Base-by-base conservation (phyloP, 192 early-diverging fungal species). In the Coemansia sp. region DNA sequence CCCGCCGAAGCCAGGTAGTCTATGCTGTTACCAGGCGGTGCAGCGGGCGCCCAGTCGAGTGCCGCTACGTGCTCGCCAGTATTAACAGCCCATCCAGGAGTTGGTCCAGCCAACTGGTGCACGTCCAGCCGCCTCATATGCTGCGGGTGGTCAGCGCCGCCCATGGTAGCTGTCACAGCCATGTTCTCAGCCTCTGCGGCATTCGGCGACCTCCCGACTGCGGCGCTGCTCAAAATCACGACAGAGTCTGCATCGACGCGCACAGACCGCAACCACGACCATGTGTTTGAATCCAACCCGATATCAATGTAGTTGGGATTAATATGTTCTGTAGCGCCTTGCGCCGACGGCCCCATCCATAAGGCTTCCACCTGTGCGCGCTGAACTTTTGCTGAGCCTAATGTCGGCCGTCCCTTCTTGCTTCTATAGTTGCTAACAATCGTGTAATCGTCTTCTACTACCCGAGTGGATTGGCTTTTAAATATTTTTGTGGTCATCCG, bases 1-100 rank as follows among this genome's bases (percentile, higher is more conserved):
- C 18, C 34, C 27, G 60, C 62, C 30, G 59, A 61, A 49, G 44
- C 25, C 44, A 61, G 14, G 14, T 44, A 44, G 38, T 44, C 38
- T 44, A 16, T 44, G 14, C 1, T 16, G 16, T 44, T 44, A 16
- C 38, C 38, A 44, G 38, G 38, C 2, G 47, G 25, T 8, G 26
- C 23, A 9, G 3, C 56, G 0, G 70, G 77, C 26, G 54, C 60
- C 77, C 77, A 80, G 68, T 80, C 77, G 14, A 71, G 38, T 6
- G 60, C 47, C 54, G 48, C 48, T 21, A 68, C 61, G 4, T 51
- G 51, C 53, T 65, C 53, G 22, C 57, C 58, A 4, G 50, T 58
- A 21, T 74, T 80, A 57, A 44, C 58, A 7, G 65, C 52, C 63
- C 68, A 74, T 21, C 60, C 65, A 12, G 32, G 19, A 14, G 52